Evolutionary conservation across 768 basidiomycete genomes (phyloP).

Genomic region (Phaeotremella skinneri): DNA sequence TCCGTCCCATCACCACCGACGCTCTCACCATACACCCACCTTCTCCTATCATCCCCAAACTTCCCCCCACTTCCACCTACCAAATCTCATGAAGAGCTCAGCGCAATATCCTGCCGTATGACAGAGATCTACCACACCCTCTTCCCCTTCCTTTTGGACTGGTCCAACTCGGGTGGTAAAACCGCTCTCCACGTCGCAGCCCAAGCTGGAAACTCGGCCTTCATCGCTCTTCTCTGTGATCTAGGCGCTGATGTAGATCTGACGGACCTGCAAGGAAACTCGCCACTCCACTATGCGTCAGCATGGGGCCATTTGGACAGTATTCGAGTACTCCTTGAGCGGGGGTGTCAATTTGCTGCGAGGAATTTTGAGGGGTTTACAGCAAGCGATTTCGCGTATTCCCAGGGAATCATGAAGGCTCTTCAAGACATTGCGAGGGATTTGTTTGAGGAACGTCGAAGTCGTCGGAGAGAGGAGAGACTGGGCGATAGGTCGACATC

Average conservation of each 20-base stretch:
- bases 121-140: conserved; percentile 80
- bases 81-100: conserved; percentile 20
- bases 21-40: conserved; percentile 21
- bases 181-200: conserved; percentile 87
- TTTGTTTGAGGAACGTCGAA: conserved; percentile 23
- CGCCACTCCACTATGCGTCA: conserved; percentile 72
- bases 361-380: conserved; percentile 90
- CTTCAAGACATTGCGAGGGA: conserved; percentile 33
- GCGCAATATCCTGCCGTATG: conserved; percentile 71
- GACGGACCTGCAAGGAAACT: conserved; percentile 86
- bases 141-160: conserved; percentile 81
- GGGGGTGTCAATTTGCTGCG: conserved; percentile 77
- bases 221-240: conserved; percentile 71
- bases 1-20: conserved; percentile 61
- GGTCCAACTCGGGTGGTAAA: conserved; percentile 86
- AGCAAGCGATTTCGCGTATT: conserved; percentile 89
- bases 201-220: conserved; percentile 81
- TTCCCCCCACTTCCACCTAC: conserved; percentile 18
- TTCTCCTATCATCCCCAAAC: conserved; percentile 18
- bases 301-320: conserved; percentile 56
- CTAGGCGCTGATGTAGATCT: conserved; percentile 85
- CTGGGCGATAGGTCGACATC: neutral
- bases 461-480: conserved; percentile 12
- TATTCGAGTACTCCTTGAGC: conserved; percentile 80
- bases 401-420: conserved; percentile 49